These are phyloP conservation scores for Globisporangium canariense DNA, from an alignment of 352 stramenopile genomes.

Conservation along the genomic window DNA sequence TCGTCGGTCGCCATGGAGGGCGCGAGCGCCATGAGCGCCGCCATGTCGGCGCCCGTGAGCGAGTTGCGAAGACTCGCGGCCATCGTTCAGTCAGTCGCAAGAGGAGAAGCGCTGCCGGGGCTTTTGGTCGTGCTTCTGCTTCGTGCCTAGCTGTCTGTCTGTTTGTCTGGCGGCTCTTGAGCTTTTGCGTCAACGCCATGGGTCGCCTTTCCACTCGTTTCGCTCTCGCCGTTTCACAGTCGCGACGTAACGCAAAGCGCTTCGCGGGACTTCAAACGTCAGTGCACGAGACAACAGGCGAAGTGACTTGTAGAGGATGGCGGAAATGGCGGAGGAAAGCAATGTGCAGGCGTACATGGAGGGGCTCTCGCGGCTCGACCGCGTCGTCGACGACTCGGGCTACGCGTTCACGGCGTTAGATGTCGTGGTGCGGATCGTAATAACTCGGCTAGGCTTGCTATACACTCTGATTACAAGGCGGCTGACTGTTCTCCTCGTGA, in stretches of 20 bases:
- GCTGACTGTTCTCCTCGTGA: neutral
- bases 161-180: neutral
- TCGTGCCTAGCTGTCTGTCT: neutral
- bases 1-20: slow-evolving; percentile 43
- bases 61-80: slow-evolving; percentile 14
- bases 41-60: slow-evolving; percentile 13
- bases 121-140: neutral
- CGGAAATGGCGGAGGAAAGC: slow-evolving; percentile 24
- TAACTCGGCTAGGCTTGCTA: neutral
- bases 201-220: neutral
- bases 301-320: neutral
- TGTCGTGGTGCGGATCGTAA: slow-evolving; percentile 32
- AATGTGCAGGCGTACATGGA: slow-evolving; percentile 52
- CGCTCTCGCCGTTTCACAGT: slow-evolving; percentile 1
- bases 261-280: neutral
- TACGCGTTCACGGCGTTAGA: slow-evolving; percentile 77
- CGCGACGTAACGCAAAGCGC: neutral
- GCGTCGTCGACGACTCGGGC: slow-evolving; percentile 67
- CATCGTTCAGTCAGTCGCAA: slow-evolving; percentile 4
- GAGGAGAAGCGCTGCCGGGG: too few species aligned
- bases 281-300: neutral
- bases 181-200: neutral
- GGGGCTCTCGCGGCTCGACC: slow-evolving; percentile 70
- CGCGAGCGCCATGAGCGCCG: slow-evolving; percentile 22
- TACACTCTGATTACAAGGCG: neutral